These are phyloP conservation scores for Zanthoxylum bungeanum DNA, from an alignment of 345 rosid genomes.

Conservation along the genomic window DNA sequence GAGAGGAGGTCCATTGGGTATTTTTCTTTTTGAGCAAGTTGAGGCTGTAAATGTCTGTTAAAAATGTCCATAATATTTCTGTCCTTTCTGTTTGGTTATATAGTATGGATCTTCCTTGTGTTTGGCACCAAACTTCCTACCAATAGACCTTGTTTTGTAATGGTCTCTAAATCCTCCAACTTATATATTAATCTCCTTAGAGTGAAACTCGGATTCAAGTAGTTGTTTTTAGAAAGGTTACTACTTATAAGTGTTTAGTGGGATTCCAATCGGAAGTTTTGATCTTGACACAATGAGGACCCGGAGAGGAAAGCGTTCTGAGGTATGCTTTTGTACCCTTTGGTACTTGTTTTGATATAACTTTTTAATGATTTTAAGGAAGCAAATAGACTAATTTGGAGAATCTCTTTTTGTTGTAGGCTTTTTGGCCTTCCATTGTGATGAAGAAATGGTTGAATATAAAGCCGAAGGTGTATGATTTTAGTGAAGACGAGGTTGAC, in stretches of 20 bases:
- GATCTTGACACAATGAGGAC: conserved; percentile 45
- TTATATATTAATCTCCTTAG: conserved; percentile 34
- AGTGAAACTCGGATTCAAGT: conserved; percentile 18
- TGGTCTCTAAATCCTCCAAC: conserved; percentile 20
- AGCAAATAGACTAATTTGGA: conserved; percentile 8
- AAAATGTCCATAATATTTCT: conserved; percentile 43
- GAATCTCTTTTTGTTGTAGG: conserved; percentile 36
- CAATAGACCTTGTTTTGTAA: conserved; percentile 11
- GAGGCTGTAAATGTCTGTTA: conserved; percentile 47
- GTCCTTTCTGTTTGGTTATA: conserved; percentile 41
- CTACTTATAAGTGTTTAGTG: background rate
- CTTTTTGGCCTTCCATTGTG: conserved; percentile 90
- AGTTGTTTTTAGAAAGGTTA: conserved; percentile 6
- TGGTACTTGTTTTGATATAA: conserved; percentile 9
- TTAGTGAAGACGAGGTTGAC: conserved; percentile 92
- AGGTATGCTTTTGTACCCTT: conserved; percentile 39
- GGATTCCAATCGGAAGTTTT: conserved; percentile 11
- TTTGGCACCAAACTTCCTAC: conserved; percentile 37
- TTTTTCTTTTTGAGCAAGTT: conserved; percentile 46
- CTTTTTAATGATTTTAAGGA: background rate
- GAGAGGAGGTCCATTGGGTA: conserved; percentile 26
- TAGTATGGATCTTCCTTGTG: conserved; percentile 39
- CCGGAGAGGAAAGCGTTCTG: conserved; percentile 61
- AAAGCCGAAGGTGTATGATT: conserved; percentile 73
- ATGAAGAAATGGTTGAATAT: conserved; percentile 98